These are phyloP conservation scores for Hygrocybe punicea DNA, from an alignment of 768 basidiomycete species.

Conservation along the genomic window DNA sequence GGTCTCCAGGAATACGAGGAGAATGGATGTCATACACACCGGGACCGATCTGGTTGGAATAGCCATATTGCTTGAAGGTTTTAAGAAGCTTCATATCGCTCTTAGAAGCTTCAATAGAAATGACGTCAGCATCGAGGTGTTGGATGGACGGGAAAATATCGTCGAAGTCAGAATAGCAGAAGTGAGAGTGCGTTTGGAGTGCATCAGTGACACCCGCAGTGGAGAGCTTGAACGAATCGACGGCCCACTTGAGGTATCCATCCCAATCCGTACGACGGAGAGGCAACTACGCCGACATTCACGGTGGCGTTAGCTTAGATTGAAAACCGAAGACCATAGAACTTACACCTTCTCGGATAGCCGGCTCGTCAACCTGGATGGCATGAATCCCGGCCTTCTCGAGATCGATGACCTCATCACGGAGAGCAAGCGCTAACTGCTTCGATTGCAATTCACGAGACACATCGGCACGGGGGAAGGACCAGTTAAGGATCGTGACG, in stretches of 20 bases:
- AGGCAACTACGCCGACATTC: slow-evolving; percentile 58
- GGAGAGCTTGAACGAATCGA: slow-evolving; percentile 96
- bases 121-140: slow-evolving; percentile 95
- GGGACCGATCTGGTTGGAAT: slow-evolving; percentile 96
- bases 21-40: slow-evolving; percentile 99
- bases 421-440: slow-evolving; percentile 95
- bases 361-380: slow-evolving; percentile 99
- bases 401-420: slow-evolving; percentile 96
- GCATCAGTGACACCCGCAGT: slow-evolving; percentile 93
- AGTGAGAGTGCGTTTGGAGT: slow-evolving; percentile 98
- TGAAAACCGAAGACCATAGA: neutral
- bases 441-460: slow-evolving; percentile 95
- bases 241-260: slow-evolving; percentile 94
- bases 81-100: slow-evolving; percentile 95
- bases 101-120: slow-evolving; percentile 98
- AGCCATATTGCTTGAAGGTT: slow-evolving; percentile 92
- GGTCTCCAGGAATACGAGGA: slow-evolving; percentile 89
- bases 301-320: slow-evolving; percentile 11
- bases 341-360: slow-evolving; percentile 95
- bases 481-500: slow-evolving; percentile 99
- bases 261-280: slow-evolving; percentile 97
- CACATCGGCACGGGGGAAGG: slow-evolving; percentile 99
- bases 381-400: slow-evolving; percentile 95
- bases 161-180: slow-evolving; percentile 98
- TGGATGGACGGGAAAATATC: slow-evolving; percentile 98